Evolutionary conservation across 2,329 filamentous ascomycete genomes (phyloP).

Genomic region (Sporothrix mexicana): DNA sequence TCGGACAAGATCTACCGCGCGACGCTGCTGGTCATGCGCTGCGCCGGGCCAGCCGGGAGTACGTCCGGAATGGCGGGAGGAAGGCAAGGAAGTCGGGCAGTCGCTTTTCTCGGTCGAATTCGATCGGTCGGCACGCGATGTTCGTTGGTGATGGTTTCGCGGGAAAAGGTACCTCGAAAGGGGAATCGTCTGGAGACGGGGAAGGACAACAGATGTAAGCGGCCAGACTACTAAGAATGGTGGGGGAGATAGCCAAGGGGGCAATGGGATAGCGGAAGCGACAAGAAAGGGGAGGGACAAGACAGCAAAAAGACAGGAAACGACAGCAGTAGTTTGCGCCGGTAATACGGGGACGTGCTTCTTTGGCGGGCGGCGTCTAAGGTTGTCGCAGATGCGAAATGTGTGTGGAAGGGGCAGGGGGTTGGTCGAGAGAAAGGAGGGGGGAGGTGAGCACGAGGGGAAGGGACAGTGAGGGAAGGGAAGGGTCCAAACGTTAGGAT

Average conservation of each 20-base stretch:
- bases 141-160: constrained; percentile 8
- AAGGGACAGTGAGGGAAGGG: neutral
- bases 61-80: neutral
- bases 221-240: neutral
- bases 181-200: neutral
- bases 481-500: constrained; percentile 8
- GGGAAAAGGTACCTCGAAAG: neutral
- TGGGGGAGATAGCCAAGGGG: neutral
- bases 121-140: neutral
- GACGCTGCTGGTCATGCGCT: constrained; percentile 29
- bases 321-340: neutral
- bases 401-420: constrained; percentile 23
- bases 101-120: neutral
- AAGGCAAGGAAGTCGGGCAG: neutral
- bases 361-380: constrained; percentile 1
- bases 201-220: neutral
- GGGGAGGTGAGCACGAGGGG: constrained; percentile 9
- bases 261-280: too few relatives aligned
- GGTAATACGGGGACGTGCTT: neutral
- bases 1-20: neutral
- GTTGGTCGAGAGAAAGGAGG: neutral
- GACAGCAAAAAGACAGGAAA: neutral
- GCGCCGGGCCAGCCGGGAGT: constrained; percentile 29
- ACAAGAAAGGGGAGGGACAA: neutral
- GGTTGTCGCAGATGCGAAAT: constrained; percentile 20